These are phyloP conservation scores for Panaeolus cyanescens DNA, from an alignment of 768 basidiomycete species.

Conservation along the genomic window DNA sequence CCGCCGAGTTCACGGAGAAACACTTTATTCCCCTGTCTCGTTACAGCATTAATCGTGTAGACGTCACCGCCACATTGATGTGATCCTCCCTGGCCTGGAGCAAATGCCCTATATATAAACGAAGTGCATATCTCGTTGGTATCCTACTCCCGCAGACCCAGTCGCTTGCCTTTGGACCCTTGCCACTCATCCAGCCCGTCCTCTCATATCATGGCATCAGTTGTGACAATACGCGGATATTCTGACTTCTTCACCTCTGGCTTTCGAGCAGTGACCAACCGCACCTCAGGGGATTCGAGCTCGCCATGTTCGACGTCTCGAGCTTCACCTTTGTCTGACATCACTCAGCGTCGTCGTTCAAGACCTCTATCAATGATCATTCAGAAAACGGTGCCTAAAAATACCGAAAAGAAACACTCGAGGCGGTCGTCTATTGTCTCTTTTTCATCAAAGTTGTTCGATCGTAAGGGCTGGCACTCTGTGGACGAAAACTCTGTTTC, in stretches of 20 bases:
- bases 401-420: constrained; percentile 14
- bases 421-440: constrained; percentile 35
- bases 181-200: constrained; percentile 3
- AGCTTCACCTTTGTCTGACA: constrained; percentile 8
- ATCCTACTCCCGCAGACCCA: constrained; percentile 1
- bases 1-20: constrained; percentile 12
- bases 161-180: background rate
- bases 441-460: constrained; percentile 36
- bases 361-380: constrained; percentile 32
- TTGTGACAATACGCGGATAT: constrained; percentile 29
- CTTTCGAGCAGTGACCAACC: constrained; percentile 39
- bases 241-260: constrained; percentile 53
- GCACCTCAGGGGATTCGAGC: constrained; percentile 9
- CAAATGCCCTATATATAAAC: constrained; percentile 4
- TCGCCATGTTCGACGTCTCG: constrained; percentile 4
- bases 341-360: constrained; percentile 19
- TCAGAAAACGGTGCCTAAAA: constrained; percentile 12
- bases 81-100: constrained; percentile 2
- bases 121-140: background rate
- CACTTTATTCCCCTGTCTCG: constrained; percentile 9
- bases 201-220: constrained; percentile 9
- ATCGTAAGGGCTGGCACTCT: constrained; percentile 24
- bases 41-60: constrained; percentile 19
- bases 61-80: constrained; percentile 29
- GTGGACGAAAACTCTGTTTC: constrained; percentile 23